A percentile compares a stretch with the other conserved stretches of the same genome.
These are phyloP conservation scores for Colletotrichum viniferum DNA, from an alignment of 2,329 filamentous ascomycete species.

Conservation along the genomic window DNA sequence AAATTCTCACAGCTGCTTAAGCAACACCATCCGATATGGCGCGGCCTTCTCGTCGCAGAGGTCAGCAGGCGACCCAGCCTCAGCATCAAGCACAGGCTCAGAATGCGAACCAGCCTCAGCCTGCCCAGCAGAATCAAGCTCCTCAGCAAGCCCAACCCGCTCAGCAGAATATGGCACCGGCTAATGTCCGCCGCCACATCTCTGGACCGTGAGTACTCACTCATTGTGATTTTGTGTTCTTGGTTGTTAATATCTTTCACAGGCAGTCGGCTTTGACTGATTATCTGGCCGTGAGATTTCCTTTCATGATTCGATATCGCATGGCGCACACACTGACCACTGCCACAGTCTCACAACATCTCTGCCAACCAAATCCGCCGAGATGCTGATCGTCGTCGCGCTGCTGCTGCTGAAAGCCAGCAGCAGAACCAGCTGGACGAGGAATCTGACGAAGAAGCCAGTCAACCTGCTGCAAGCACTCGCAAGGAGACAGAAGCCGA, in stretches of 20 bases:
- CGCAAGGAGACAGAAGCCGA: slow-evolving; percentile 25
- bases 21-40: neutral
- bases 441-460: slow-evolving; percentile 27
- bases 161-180: neutral
- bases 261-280: slow-evolving; percentile 59
- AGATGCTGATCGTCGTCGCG: slow-evolving; percentile 51
- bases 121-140: neutral
- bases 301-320: neutral
- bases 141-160: neutral
- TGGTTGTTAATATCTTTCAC: neutral
- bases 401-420: slow-evolving; percentile 30
- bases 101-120: neutral
- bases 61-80: neutral
- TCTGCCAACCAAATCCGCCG: slow-evolving; percentile 61
- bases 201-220: slow-evolving; percentile 14
- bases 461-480: slow-evolving; percentile 14
- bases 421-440: slow-evolving; percentile 1
- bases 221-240: too few relatives aligned
- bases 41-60: neutral
- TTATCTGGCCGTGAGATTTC: slow-evolving; percentile 50
- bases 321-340: neutral
- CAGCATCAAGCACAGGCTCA: neutral
- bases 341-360: slow-evolving; percentile 71
- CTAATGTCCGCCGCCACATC: slow-evolving; percentile 7
- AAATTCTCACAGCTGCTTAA: neutral